Conservation (phyloP, 306 rosid genomes). For the Vigna reflexopilosa region DNA sequence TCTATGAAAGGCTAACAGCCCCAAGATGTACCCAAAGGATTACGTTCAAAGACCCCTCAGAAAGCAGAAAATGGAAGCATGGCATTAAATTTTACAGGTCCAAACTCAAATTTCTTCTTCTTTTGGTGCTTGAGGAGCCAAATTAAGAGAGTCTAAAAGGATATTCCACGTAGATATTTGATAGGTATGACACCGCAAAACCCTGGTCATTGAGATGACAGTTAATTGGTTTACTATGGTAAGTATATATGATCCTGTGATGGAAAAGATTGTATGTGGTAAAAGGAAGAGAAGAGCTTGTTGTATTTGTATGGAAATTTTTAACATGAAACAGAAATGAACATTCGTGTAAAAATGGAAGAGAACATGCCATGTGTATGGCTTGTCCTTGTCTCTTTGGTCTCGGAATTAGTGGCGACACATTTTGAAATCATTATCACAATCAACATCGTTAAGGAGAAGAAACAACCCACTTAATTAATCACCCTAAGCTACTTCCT, state of each 20-base stretch:
- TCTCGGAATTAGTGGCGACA: constrained; percentile 39
- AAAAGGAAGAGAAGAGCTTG: constrained; percentile 7
- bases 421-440: constrained; percentile 47
- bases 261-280: constrained; percentile 28
- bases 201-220: constrained; percentile 47
- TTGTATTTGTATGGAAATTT: constrained; percentile 49
- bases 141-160: constrained; percentile 39
- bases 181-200: constrained; percentile 41
- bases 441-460: constrained; percentile 47
- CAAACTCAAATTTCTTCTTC: constrained; percentile 1
- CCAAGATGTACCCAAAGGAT: constrained; percentile 50
- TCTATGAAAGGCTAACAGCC: constrained; percentile 37
- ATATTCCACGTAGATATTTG: constrained; percentile 43
- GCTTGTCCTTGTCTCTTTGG: constrained; percentile 47
- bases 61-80: constrained; percentile 37
- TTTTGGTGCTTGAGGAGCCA: constrained; percentile 46
- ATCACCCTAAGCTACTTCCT: constrained; percentile 26
- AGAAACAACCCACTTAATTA: neutral
- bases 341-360: constrained; percentile 46
- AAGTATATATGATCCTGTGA: constrained; percentile 26
- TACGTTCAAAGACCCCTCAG: constrained; percentile 40
- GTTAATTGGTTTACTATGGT: constrained; percentile 36
- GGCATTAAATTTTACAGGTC: constrained; percentile 17
- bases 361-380: constrained; percentile 50
- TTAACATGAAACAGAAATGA: constrained; percentile 47